Evolutionary conservation across 306 rosid species (phyloP), one percentile per base, ranked within the genome.

Genomic region (Trichosanthes truncata): DNA sequence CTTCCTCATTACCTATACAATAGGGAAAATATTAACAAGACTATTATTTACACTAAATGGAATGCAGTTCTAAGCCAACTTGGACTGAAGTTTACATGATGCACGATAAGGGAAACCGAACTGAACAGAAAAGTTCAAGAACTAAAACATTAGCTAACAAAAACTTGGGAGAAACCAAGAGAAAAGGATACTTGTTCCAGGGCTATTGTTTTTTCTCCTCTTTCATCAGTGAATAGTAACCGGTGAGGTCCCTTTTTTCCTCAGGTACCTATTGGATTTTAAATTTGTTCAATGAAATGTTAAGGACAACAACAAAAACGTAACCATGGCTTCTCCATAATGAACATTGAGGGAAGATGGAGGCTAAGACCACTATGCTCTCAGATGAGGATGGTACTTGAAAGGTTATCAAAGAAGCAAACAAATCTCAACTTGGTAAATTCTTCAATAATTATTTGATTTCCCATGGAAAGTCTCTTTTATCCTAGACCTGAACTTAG

Each of bases 1-100:
- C 81, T 84, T 94, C 86, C 91, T 91, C 93, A 94, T 87, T 38
- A 94, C 93, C 98, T 94, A 91, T 56, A 76, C 83, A 86, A 63
- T 61, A 61, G 63, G 80, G 43, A 33, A 79, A 62, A 59, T 76
- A 86, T 76, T 78, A 61, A 82, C 67, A 15, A 38, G 86, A 84
- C 62, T 13, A 65, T 73, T 57, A 76, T 76, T 59, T 72, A 23
- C 43, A 76, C 82, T 78, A 10, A 12, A 81, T 68, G 65, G 29
- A 66, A 67, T 20, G 25, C 6, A 20, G 45, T 2, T 41, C 74
- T 67, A 81, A 38, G 38, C 68, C n/a, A 56, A 33, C 74, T 18
- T 66, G 74, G 48, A 66, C 26, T 33, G 14, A 3, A 41, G 29
- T 23, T 62, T 3, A 23, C 76, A 71, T 13, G 4, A 45, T 45